Evolutionary conservation across 495 filamentous ascomycete species (phyloP), one percentile per base, ranked within the genome.

Genomic region (Penicillium turbatum): DNA sequence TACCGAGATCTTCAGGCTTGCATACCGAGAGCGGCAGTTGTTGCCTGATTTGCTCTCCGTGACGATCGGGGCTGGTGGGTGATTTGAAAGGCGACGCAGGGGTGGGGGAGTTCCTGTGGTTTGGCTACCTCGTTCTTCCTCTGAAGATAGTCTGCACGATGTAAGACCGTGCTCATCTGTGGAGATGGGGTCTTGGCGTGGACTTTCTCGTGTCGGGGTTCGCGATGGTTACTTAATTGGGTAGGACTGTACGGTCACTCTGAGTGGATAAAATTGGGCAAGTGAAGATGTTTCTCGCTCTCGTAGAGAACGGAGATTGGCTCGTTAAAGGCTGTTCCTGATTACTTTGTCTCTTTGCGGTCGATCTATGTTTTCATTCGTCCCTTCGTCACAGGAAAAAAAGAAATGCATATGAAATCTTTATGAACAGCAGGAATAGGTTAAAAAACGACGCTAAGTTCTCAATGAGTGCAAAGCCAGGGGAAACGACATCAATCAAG

Each of bases 361-460:
- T 24, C 21, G 21, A 24, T 24, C 21, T 24, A 24, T 24, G 21
- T 24, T 24, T 24, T 24, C 21, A 24, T 24, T 24, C 21, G 4
- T 48, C 16, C 31, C 5, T 8, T 32, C 7, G 31, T 12, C 32
- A 7, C 31, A 10, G 27, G 3, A 1, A n/a, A 15, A 16, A 35
- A 48, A 29, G 6, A 10, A 35, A 15, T 36, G 17, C 24, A 48
- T 24, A 36, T 36, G 36, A 53, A 47, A 43, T 45, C 45, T 59
- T 59, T 62, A 62, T 62, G 53, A 55, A 65, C 62, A 63, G 42
- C 44, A 56, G 56, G 47, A 38, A 51, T 43, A 48, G 19, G n/a
- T 21, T 2, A 24, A 24, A 37, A 44, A 48, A 30, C 26, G 53
- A 56, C 62, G 62, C 62, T 65, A 65, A 65, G 43, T 45, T 62